A percentile compares a stretch with the other conserved stretches of the same genome.
Conservation (phyloP, 306 rosid species). For the Medicago arabica region DNA sequence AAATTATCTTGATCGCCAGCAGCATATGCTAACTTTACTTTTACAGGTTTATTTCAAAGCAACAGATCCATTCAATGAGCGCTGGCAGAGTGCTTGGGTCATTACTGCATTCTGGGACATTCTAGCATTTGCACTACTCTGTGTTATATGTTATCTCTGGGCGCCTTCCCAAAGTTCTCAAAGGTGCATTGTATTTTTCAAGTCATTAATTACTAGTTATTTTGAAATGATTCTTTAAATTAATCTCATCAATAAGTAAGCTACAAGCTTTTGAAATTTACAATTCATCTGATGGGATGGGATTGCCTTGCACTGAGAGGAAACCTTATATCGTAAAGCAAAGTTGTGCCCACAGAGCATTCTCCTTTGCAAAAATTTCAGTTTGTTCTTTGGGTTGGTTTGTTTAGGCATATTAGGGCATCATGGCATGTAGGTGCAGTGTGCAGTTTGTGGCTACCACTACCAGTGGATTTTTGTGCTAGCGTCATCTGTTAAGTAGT, state of each 20-base stretch:
- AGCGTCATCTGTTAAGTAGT: background rate
- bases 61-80: slow-evolving; percentile 94
- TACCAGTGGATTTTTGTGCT: slow-evolving; percentile 9
- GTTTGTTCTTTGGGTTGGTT: slow-evolving; percentile 10
- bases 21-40: slow-evolving; percentile 27
- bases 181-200: slow-evolving; percentile 55
- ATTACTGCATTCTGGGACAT: slow-evolving; percentile 96
- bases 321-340: slow-evolving; percentile 19
- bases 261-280: slow-evolving; percentile 33
- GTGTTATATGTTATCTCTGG: slow-evolving; percentile 94
- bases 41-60: slow-evolving; percentile 91
- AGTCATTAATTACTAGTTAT: background rate
- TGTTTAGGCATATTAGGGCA: slow-evolving; percentile 21
- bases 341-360: background rate
- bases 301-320: slow-evolving; percentile 32
- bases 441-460: background rate
- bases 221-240: slow-evolving; percentile 24
- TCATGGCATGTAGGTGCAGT: slow-evolving; percentile 9
- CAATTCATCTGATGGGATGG: slow-evolving; percentile 5
- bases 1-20: slow-evolving; percentile 22
- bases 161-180: slow-evolving; percentile 99
- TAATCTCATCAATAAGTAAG: slow-evolving; percentile 31
- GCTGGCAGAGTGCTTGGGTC: slow-evolving; percentile 99
- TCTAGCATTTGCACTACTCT: slow-evolving; percentile 79
- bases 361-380: slow-evolving; percentile 25